Percentiles rank a stretch among this genome's conserved stretches.
phyloP scores from a whole-genome alignment of 2,329 filamentous ascomycete genomes.

The Hypoxylon sp. region DNA sequence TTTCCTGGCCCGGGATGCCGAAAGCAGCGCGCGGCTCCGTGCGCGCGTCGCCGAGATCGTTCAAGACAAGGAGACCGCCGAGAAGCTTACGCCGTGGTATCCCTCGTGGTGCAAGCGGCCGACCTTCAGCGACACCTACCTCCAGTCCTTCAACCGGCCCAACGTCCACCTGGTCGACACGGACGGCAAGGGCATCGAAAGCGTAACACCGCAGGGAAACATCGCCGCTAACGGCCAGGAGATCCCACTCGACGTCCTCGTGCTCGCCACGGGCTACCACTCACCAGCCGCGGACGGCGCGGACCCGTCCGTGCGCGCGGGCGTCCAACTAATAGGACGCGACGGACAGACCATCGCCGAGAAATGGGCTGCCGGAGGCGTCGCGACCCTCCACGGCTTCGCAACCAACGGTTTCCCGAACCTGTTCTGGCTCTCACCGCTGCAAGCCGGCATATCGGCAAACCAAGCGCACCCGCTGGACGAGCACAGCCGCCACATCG shows the following conservation, averaged over 20 bases:
- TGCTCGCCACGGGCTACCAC: conserved; percentile 50
- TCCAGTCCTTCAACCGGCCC: conserved; percentile 63
- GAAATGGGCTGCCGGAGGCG: conserved; percentile 46
- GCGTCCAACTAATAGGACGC: conserved; percentile 37
- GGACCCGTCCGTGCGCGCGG: conserved; percentile 52
- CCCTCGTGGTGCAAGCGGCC: conserved; percentile 70
- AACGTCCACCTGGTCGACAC: conserved; percentile 70
- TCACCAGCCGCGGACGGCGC: conserved; percentile 54
- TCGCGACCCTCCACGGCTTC: conserved; percentile 61
- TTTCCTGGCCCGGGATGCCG: conserved; percentile 52
- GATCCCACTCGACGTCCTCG: conserved; percentile 52
- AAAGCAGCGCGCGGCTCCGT: conserved; percentile 54
- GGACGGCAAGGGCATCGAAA: conserved; percentile 58
- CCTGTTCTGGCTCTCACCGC: conserved; percentile 55
- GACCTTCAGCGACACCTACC: conserved; percentile 67
- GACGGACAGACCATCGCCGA: conserved; percentile 36
- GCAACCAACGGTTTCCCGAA: conserved; percentile 61
- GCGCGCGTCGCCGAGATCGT: conserved; percentile 59
- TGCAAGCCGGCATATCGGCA: conserved; percentile 49
- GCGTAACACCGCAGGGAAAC: conserved; percentile 54
- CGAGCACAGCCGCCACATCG: conserved; percentile 30
- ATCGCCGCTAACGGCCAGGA: conserved; percentile 44
- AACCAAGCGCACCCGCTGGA: conserved; percentile 38
- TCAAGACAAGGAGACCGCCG: conserved; percentile 58
- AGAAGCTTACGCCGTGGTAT: conserved; percentile 58